phyloP scores from a whole-genome alignment of 1,139 yeast genomes.

The Protomyces pachydermus region DNA sequence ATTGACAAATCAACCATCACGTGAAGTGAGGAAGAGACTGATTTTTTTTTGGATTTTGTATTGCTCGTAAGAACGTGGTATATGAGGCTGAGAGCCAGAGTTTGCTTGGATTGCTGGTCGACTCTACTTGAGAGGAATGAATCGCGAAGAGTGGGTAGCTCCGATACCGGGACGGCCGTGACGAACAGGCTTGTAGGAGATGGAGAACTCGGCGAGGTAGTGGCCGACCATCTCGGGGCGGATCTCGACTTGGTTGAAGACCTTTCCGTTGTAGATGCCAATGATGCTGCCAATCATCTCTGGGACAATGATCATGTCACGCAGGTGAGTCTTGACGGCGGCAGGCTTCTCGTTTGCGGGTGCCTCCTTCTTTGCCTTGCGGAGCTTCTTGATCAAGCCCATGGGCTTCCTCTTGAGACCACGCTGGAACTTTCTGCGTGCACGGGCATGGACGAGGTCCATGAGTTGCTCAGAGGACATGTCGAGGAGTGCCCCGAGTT shows the following conservation, averaged over 20 bases:
- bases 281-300: constrained; percentile 99
- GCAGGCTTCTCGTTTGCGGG: constrained; percentile 96
- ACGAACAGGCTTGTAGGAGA: constrained; percentile 98
- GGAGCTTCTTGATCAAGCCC: constrained; percentile 96
- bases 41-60: neutral
- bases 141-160: constrained; percentile 77
- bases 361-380: constrained; percentile 93
- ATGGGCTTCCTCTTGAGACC: constrained; percentile 39
- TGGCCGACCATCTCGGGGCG: constrained; percentile 99
- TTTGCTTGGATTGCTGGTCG: neutral
- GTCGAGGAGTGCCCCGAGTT: constrained; percentile 88
- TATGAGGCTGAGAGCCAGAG: neutral
- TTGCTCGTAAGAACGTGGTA: neutral
- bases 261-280: constrained; percentile 99
- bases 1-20: neutral
- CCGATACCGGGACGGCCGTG: constrained; percentile 97
- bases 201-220: constrained; percentile 99
- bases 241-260: constrained; percentile 97
- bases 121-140: constrained; percentile 56
- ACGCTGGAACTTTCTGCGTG: constrained; percentile 30
- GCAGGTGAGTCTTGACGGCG: constrained; percentile 96
- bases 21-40: neutral
- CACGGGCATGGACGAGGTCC: constrained; percentile 34
- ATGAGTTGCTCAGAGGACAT: constrained; percentile 96
- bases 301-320: constrained; percentile 98